phyloP scores from a whole-genome alignment of 2,329 filamentous ascomycete genomes.

The Sporothrix globosa region DNA sequence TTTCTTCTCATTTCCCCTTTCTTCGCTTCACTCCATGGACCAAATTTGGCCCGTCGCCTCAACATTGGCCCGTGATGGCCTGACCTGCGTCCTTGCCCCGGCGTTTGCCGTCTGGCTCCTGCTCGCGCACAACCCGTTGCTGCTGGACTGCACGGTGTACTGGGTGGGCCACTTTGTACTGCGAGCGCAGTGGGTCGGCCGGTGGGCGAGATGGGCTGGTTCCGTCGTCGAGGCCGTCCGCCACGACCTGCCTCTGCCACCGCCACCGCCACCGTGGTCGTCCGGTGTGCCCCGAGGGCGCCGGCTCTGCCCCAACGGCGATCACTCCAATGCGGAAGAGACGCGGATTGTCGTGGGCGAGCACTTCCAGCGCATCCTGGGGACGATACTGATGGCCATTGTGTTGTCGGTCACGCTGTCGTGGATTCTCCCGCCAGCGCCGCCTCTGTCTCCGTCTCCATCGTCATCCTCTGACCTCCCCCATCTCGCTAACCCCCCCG shows the following conservation, averaged over 20 bases:
- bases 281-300: not conserved
- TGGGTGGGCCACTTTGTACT: not conserved
- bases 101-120: constrained; percentile 12
- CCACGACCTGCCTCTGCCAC: not conserved
- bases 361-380: constrained; percentile 11
- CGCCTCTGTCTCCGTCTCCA: not conserved
- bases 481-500: not conserved
- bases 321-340: constrained; percentile 27
- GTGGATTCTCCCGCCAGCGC: not conserved
- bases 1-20: not conserved
- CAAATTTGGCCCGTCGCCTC: not conserved
- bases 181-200: too few relatives aligned
- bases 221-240: not conserved
- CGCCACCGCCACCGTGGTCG: not conserved
- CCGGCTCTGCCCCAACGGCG: constrained; percentile 29
- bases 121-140: not conserved
- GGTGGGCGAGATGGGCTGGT: not conserved
- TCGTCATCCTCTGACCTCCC: not conserved
- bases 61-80: not conserved
- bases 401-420: not conserved
- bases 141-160: constrained; percentile 1
- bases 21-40: not conserved
- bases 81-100: not conserved
- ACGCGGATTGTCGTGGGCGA: constrained; percentile 26
- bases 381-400: not conserved